Evolutionary conservation across 2,329 filamentous ascomycete species (phyloP), one percentile per base, ranked within the genome.

Genomic region (Arthroderma uncinatum): DNA sequence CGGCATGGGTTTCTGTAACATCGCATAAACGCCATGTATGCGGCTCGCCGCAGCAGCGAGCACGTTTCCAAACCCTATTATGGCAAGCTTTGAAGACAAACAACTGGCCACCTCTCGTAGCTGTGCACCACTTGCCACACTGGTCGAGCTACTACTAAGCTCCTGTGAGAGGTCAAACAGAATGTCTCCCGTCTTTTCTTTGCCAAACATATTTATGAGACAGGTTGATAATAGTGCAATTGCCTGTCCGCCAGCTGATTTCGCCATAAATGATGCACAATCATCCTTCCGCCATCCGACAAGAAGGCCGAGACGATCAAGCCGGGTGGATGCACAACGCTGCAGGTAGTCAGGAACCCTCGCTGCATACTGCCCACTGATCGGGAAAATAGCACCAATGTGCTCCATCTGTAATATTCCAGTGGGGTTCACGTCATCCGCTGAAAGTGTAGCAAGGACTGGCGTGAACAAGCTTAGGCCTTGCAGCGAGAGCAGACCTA

Each of bases 401-500:
- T 60, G 58, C 21, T 62, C 58, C 58, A 62, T 56, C 34, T 62
- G 61, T 19, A 62, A 5, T 44, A 62, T 52, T 14, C 60, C 56
- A n/a, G 56, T 40, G 4, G 61, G 61, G 9, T 25, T 23, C 9
- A 62, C 56, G 37, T 62, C 48, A 42, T 62, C 61, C 16, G 61
- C 61, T 0, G 61, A 62, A 14, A 62, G 40, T 33, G 44, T 52
- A 28, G 56, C 42, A 21, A 62, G 58, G 19, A 60, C 8, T 14
- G 54, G 42, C 14, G 74, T 50, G 23, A 56, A 50, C 23, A 16
- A 19, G n/a, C 54, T 33, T 28, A 44, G 62, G 61, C 8, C 73
- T 73, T 61, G 64, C 66, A n/a, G 61, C 9, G 34, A 36, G 9
- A 36, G 12, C 34, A 10, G 34, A 14, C 34, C 34, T 16, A 19